These are phyloP conservation scores for Inga leiocalycina DNA, from an alignment of 306 rosid genomes.

Conservation along the genomic window DNA sequence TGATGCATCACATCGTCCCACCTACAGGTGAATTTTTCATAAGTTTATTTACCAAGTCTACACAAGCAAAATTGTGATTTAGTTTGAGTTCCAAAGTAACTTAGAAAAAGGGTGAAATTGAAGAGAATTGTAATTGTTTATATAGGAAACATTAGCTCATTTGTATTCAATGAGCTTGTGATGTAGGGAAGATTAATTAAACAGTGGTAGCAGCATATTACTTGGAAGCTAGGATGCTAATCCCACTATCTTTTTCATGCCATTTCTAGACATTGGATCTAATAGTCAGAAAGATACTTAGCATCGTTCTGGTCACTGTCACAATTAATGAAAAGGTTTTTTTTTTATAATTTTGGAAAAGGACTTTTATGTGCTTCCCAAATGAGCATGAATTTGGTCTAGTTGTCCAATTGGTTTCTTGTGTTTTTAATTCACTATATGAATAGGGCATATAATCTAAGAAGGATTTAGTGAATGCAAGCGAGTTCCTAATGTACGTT, in stretches of 20 bases:
- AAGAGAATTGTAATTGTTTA: slow-evolving; percentile 31
- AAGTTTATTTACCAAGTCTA: slow-evolving; percentile 40
- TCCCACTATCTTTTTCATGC: not conserved
- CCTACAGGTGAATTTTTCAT: slow-evolving; percentile 41
- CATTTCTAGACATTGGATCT: not conserved
- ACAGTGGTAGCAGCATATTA: not conserved
- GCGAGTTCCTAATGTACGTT: not conserved
- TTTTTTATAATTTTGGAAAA: not conserved
- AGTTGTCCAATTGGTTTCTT: no score
- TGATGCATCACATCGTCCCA: slow-evolving; percentile 40
- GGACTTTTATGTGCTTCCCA: no score
- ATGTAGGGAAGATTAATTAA: no score
- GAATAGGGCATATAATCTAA: not conserved
- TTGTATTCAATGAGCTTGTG: not conserved
- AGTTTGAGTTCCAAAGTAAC: not conserved
- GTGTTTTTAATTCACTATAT: not conserved
- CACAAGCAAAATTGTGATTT: not conserved
- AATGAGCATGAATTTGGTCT: no score
- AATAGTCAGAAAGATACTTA: not conserved
- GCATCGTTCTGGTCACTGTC: not conserved
- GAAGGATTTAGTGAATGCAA: slow-evolving; percentile 2
- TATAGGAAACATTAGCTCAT: not conserved
- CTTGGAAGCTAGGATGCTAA: not conserved
- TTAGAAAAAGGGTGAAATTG: slow-evolving; percentile 16
- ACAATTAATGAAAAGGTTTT: not conserved